Base-by-base conservation (phyloP, 768 basidiomycete genomes). In the Suillus subalutaceus region DNA sequence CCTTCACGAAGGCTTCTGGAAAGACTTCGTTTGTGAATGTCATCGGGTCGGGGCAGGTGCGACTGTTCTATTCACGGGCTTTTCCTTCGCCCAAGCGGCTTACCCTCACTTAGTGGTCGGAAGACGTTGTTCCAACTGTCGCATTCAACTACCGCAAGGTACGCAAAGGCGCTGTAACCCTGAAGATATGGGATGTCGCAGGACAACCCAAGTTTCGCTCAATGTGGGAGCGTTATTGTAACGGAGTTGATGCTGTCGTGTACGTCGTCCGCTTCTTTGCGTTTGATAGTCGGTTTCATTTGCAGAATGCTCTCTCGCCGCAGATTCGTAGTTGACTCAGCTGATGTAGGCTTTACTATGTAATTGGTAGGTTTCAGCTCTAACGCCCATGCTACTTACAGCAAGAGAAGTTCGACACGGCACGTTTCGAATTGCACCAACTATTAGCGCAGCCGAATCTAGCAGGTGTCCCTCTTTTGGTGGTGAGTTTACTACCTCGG, bases 131-230 rank as follows among this genome's bases (percentile, higher is more conserved):
- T 0, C 96, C 96, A 0, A 97, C 96, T 1, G 92, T 97, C 26
- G 94, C 95, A 8, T 97, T 95, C 82, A 96, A 95, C 71, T 89
- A 95, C 72, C 85, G 93, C 23, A 94, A 93, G 75, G 89, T 97
- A 15, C 83, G 90, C 68, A 94, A 93, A 72, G 94, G 94, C 15
- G 96, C 94, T 66, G 89, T 97, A 1, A 94, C 92, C 0, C 81
- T 97, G 73, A 97, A 95, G 76, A 88, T 97, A 58, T 97, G 96
- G 96, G 96, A 97, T 76, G 92, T 97, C 46, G 95, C 95, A 68
- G 94, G 94, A 38, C 95, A 97, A 80, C 92, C 94, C 7, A 94
- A 93, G 75, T 97, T 96, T 75, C 88, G 96, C 53, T 93, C 92
- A 43, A 95, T 96, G 90, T 97, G 94, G 93, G 94, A 96, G 77